Evolutionary conservation across 441 rosid genomes (phyloP), one percentile per base, ranked within the genome.

Genomic region (Iberis amara): DNA sequence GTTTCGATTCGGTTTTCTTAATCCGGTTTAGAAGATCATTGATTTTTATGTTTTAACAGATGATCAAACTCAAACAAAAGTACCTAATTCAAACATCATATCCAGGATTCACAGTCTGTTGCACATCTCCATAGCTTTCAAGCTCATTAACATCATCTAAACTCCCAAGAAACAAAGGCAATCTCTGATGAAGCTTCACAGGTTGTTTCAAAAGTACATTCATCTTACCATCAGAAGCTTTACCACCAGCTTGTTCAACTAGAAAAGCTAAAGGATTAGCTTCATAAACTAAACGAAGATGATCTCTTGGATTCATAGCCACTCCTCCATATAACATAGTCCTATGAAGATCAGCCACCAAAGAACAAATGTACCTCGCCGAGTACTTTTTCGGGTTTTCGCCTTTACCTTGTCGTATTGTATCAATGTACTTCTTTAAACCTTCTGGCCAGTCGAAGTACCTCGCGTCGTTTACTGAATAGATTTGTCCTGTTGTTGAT

Each of bases 381-480:
- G 97, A 90, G 52, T 90, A 86, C 49, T 90, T 90, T 71, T 86
- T 90, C 0, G 89, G 94, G 63, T 79, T 78, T 57, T 73, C 60
- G 33, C 97, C 97, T 77, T 86, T 90, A 39, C 96, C 96, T 77
- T 82, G 91, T 62, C 96, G 72, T 56, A 82, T 75, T 21, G 85
- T 78, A 68, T 89, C 95, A 45, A 90, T 90, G 57, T 85, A 90
- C 56, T 11, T 72, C 76, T 83, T 84, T 30, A 90, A 63, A 43
- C 96, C 96, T 64, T 82, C 79, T 2, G 97, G 92, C 97, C 97
- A 90, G 55, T 90, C 97, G 23, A 85, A 90, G 66, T 86, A 90
- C 32, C 96, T 64, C 0, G 97, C 97, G 68, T 90, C 97, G 30
- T 90, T 90, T 26, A 90, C 94, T 18, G 97, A 90, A 58, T 90